Base-by-base conservation (phyloP, 352 stramenopile species). In the Phytophthora meadii region DNA sequence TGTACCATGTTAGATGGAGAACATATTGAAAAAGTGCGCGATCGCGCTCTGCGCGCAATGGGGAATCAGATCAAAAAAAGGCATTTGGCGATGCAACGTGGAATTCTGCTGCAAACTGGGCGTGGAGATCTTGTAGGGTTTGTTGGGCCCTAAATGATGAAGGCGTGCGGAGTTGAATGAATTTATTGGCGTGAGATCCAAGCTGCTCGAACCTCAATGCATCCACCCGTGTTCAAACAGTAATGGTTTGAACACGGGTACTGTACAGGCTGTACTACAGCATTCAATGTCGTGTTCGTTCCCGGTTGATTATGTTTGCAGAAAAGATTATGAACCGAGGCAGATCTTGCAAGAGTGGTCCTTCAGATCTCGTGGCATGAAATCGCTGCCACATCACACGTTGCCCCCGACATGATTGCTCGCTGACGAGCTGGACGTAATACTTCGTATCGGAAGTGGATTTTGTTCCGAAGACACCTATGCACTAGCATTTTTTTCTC, bases 1-100 rank as follows among this genome's bases (percentile, higher is more conserved):
- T 65, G 36, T 25, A 27, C 14, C n/a, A 46, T 59, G 5, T 48
- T 65, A 40, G 54, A 65, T 42, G 54, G 46, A 12, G 61, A 69
- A 53, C 30, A 48, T 8, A 58, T 65, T 17, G 54, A 65, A 39
- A 42, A 10, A 7, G 53, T 68, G 5, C 45, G 52, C 3, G 46
- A 64, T 48, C 53, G 61, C 10, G 36, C 46, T 7, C 39, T 63
- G 34, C 10, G 8, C 5, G 17, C 37, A 24, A 57, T 63, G 53
- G 45, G 52, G 27, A 62, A 48, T 15, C 37, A 63, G 37, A 55
- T 63, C n/a, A 54, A 57, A 37, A 44, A 57, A 19, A 17, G 53
- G 10, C 57, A 68, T 45, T 57, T 63, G 27, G 53, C 28, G 7
- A 68, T 68, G 37, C 61, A 68, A 39, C 53, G 53, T 17, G 24